Conservation (phyloP, 140 eudicot genomes). For the Erigeron philadelphicus region DNA sequence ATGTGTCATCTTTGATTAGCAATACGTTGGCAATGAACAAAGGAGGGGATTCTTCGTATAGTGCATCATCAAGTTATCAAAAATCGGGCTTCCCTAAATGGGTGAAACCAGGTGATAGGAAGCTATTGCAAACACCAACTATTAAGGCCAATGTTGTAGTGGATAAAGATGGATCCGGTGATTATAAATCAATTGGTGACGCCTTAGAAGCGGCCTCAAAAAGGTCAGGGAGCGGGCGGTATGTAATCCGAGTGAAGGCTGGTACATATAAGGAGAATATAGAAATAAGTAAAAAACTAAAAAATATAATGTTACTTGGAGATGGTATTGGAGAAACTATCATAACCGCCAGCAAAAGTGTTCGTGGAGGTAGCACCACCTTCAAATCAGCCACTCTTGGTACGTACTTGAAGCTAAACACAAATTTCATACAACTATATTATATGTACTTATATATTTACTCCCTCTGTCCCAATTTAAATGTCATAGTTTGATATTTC, state of each 20-base stretch:
- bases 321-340: conserved; percentile 82
- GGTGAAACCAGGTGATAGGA: conserved; percentile 56
- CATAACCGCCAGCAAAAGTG: conserved; percentile 73
- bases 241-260: conserved; percentile 54
- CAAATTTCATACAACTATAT: background rate
- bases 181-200: conserved; percentile 44
- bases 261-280: conserved; percentile 68
- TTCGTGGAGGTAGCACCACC: conserved; percentile 74
- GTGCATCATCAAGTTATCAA: conserved; percentile 20
- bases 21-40: conserved; percentile 59
- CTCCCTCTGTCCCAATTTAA: too few species aligned
- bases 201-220: conserved; percentile 66
- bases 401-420: conserved; percentile 31
- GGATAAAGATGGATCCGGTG: conserved; percentile 78
- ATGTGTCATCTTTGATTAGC: conserved; percentile 57
- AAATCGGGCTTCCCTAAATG: conserved; percentile 55
- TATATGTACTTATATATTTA: too few species aligned
- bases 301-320: conserved; percentile 71
- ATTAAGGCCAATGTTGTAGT: conserved; percentile 56
- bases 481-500: too few species aligned
- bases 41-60: conserved; percentile 24
- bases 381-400: conserved; percentile 86
- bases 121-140: conserved; percentile 43
- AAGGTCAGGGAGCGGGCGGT: conserved; percentile 48
- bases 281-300: conserved; percentile 37